Base-by-base conservation (phyloP, 495 filamentous ascomycete species). In the Parachaetomium inaequale region DNA sequence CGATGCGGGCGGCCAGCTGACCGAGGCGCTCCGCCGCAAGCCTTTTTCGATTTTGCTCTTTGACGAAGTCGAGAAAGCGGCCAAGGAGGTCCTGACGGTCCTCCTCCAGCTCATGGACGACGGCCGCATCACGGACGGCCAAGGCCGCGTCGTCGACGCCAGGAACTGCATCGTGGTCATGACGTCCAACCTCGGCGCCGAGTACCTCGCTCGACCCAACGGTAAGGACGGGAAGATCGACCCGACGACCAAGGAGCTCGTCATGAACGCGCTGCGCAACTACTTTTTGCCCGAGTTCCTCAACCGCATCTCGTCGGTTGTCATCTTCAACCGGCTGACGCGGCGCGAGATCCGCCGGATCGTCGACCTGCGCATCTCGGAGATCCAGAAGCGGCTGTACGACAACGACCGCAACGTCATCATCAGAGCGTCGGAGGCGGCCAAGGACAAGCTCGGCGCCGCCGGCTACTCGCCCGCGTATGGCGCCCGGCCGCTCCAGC, bases 271-370 rank as follows among this genome's bases (percentile, higher is more conserved):
- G 5, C 83, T 98, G 43, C 88, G 92, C 68, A 87, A 89, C 78
- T 96, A 96, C 80, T 98, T 98, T 85, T 83, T 98, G 1, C 94
- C 94, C 34, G 94, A 98, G 67, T 98, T 98, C 82, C 82, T 98
- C 36, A 98, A 98, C 79, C 91, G 94, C 71, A 96, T 98, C 83
- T 90, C 83, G 74, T 92, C 87, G 66, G 89, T 85, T 60, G 92
- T 98, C 78, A 96, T 98, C 79, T 98, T 98, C 87, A 98, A 98
- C 79, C 91, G 94, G 31, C 89, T 98, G 52, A 89, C 90, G 4
- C 85, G 83, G 70, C 75, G 77, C 47, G 94, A 98, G 77, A 98
- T 98, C 70, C 87, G 94, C 68, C 89, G 84, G 78, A 98, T 98
- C 74, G 94, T 98, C 57, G 95, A 98, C 64, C 83, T 98, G 31